These are phyloP conservation scores for Stagonosporopsis tanaceti DNA, from an alignment of 2,329 filamentous ascomycete genomes.

Conservation along the genomic window DNA sequence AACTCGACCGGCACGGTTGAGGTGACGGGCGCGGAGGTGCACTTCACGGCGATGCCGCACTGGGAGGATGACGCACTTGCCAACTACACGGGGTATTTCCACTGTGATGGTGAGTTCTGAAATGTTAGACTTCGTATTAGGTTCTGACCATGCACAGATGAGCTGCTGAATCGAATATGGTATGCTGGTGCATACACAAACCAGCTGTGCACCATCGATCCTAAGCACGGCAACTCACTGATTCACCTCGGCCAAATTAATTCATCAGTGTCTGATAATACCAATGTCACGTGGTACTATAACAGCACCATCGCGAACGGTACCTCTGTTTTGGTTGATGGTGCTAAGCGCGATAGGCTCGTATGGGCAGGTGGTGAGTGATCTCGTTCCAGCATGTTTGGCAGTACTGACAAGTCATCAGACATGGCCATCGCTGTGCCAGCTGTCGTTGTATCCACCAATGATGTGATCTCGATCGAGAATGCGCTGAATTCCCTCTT, in stretches of 20 bases:
- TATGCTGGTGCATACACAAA: conserved; percentile 54
- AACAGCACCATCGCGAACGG: conserved; percentile 55
- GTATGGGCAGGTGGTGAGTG: conserved; percentile 63
- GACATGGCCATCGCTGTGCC: conserved; percentile 67
- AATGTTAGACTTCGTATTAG: too few relatives aligned
- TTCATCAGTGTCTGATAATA: conserved; percentile 37
- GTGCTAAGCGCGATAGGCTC: conserved; percentile 66
- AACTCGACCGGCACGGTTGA: conserved; percentile 54
- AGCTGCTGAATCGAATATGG: conserved; percentile 55
- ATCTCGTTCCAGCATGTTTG: background rate
- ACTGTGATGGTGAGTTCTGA: conserved; percentile 46
- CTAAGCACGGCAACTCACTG: conserved; percentile 46
- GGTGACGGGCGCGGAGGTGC: conserved; percentile 47
- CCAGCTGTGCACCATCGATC: conserved; percentile 51
- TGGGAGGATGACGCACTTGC: conserved; percentile 47
- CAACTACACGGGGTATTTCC: conserved; percentile 54
- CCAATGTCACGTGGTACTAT: conserved; percentile 51
- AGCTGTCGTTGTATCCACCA: conserved; percentile 62
- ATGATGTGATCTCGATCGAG: conserved; percentile 60
- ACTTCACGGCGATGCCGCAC: conserved; percentile 58
- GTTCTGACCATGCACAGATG: conserved; percentile 39
- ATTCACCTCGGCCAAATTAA: conserved; percentile 44
- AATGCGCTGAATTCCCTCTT: conserved; percentile 61
- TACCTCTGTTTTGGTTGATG: conserved; percentile 55
- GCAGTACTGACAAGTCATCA: conserved; percentile 3